Evolutionary conservation across 345 rosid species (phyloP).

Genomic region (Geranium rotundifolium): DNA sequence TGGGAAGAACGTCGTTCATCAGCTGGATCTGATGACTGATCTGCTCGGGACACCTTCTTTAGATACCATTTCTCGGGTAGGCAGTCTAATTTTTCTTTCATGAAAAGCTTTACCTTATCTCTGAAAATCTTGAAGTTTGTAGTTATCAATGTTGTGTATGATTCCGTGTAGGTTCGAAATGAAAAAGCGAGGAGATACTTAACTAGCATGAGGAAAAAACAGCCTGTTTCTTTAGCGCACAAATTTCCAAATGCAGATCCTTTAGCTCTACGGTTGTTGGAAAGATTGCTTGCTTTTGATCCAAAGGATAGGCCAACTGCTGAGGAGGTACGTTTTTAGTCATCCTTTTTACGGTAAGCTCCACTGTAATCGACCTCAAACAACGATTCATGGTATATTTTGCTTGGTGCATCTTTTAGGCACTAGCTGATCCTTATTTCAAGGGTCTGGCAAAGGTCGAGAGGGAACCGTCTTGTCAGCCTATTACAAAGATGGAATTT

Average conservation of each 20-base stretch:
- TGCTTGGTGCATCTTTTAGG: slow-evolving; percentile 30
- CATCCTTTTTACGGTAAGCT: too few species aligned
- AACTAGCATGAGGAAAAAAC: slow-evolving; percentile 91
- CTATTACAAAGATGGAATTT: slow-evolving; percentile 94
- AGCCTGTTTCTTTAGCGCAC: slow-evolving; percentile 54
- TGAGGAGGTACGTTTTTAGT: slow-evolving; percentile 43
- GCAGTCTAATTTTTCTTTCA: not conserved
- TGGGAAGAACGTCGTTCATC: slow-evolving; percentile 3
- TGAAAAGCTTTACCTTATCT: too few species aligned
- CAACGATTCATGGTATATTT: too few species aligned
- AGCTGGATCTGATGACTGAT: slow-evolving; percentile 78
- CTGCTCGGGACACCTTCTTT: slow-evolving; percentile 1
- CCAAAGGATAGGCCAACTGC: slow-evolving; percentile 93
- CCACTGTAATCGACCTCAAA: too few species aligned
- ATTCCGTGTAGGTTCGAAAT: slow-evolving; percentile 56
- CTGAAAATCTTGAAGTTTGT: too few species aligned
- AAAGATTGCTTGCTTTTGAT: slow-evolving; percentile 81
- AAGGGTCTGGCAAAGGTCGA: slow-evolving; percentile 75
- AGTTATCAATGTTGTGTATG: not conserved
- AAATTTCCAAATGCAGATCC: slow-evolving; percentile 86
- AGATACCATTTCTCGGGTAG: slow-evolving; percentile 4
- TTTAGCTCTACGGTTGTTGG: slow-evolving; percentile 54
- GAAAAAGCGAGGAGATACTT: slow-evolving; percentile 91
- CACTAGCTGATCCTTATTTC: slow-evolving; percentile 86
- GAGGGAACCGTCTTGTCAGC: slow-evolving; percentile 77